These are phyloP conservation scores for Linnemannia elongata DNA, from an alignment of 192 early-diverging fungal species.

Conservation along the genomic window DNA sequence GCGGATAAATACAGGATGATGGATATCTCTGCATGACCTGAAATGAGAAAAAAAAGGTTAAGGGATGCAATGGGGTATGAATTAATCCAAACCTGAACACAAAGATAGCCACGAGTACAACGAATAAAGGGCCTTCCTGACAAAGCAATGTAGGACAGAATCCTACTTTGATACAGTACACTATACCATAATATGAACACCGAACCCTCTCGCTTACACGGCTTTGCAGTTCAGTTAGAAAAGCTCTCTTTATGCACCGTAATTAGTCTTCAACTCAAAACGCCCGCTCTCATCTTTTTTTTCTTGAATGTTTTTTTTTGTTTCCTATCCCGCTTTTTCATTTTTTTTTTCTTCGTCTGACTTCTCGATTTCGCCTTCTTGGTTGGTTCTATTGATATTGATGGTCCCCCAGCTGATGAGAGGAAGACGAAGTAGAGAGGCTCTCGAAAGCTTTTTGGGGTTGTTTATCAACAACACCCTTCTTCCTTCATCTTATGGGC, in stretches of 20 bases:
- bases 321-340: background rate
- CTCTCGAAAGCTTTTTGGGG: background rate
- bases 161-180: background rate
- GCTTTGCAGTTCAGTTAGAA: background rate
- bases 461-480: background rate
- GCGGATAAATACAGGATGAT: background rate
- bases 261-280: constrained; percentile 10
- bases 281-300: background rate
- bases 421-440: background rate
- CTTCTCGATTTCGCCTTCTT: background rate
- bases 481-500: background rate
- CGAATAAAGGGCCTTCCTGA: background rate
- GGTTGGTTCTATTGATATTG: background rate
- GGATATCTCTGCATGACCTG: background rate
- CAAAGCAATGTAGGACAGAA: constrained; percentile 11
- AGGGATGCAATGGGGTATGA: background rate
- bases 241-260: background rate
- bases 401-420: background rate
- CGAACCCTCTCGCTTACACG: too few species aligned
- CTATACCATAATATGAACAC: background rate
- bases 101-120: background rate
- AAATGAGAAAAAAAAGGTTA: background rate
- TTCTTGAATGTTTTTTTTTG: background rate
- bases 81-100: background rate
- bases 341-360: background rate